Evolutionary conservation across 768 basidiomycete species (phyloP).

Genomic region (Rossbeevera mucosa): DNA sequence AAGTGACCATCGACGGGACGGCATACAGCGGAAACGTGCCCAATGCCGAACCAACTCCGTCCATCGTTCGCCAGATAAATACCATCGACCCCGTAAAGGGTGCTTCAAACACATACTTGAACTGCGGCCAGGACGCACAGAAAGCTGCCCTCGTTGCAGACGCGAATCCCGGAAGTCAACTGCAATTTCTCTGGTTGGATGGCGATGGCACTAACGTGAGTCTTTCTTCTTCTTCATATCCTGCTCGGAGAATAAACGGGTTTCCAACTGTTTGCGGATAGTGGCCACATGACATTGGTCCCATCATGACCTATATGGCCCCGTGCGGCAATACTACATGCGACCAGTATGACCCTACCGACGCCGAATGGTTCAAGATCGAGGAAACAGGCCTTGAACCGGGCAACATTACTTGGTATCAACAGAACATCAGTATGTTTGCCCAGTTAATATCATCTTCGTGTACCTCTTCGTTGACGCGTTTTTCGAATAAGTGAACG

Average conservation of each 20-base stretch:
- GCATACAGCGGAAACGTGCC: conserved; percentile 41
- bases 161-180: conserved; percentile 54
- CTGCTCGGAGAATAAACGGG: not conserved
- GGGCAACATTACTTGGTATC: conserved; percentile 43
- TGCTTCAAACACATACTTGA: conserved; percentile 49
- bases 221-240: not conserved
- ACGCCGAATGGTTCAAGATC: conserved; percentile 75
- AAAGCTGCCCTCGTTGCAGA: conserved; percentile 46
- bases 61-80: conserved; percentile 44
- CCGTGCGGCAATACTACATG: conserved; percentile 55
- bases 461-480: not conserved
- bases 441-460: not conserved
- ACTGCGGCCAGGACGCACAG: conserved; percentile 55
- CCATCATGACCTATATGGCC: conserved; percentile 72
- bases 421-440: conserved; percentile 49
- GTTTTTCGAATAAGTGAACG: conserved; percentile 31
- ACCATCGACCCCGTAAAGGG: conserved; percentile 50
- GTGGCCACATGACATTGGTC: conserved; percentile 61
- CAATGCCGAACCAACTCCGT: conserved; percentile 34
- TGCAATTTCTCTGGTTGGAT: conserved; percentile 55
- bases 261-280: conserved; percentile 10
- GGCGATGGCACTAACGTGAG: conserved; percentile 37
- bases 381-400: conserved; percentile 44
- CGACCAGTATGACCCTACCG: conserved; percentile 51
- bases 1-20: conserved; percentile 42